Evolutionary conservation across 169 alveolate species (phyloP), one percentile per base, ranked within the genome.

Genomic region (Plasmodium ovale): DNA sequence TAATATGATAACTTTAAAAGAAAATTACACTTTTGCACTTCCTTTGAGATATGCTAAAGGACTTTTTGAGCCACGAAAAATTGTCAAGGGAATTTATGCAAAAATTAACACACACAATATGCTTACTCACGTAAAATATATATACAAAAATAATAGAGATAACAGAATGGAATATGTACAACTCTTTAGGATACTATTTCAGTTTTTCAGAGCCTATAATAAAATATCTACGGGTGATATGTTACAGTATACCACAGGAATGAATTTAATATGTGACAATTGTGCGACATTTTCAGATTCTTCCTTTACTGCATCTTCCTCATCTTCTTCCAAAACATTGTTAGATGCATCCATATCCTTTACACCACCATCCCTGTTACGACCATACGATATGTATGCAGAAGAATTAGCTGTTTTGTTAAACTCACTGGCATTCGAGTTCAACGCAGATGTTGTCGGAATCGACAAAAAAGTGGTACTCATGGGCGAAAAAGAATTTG

Each of bases 111-210:
- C 62, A 5, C 6, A 49, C 44, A 9, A 10, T 21, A 33, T 60
- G 19, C 21, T 77, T 60, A 27, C 12, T 16, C 44, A 42, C 7
- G 31, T 19, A 19, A 85, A 85, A 53, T 68, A 85, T 53, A 69
- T 85, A n/a, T 85, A 85, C 44, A 85, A 68, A 60, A 67, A 53
- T 54, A 69, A 69, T 23, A 51, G 16, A 14, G 31, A 85, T 60
- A 85, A 69, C 23, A 42, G 73, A 69, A 85, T 85, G 91, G 91
- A 67, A 47, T 69, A 85, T 42, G 68, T 85, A 10, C 91, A 85
- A 39, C 19, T 85, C 58, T 85, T 85, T 42, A 60, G 91, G 69
- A 64, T 69, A 21, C 49, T 85, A 39, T 68, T 69, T 68, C n/a
- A 70, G 25, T 42, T 85, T 49, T 54, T 68, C 23, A 16, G 25